Evolutionary conservation across 768 basidiomycete genomes (phyloP), one percentile per base, ranked within the genome.

Genomic region (Calocybe gangraenosa): DNA sequence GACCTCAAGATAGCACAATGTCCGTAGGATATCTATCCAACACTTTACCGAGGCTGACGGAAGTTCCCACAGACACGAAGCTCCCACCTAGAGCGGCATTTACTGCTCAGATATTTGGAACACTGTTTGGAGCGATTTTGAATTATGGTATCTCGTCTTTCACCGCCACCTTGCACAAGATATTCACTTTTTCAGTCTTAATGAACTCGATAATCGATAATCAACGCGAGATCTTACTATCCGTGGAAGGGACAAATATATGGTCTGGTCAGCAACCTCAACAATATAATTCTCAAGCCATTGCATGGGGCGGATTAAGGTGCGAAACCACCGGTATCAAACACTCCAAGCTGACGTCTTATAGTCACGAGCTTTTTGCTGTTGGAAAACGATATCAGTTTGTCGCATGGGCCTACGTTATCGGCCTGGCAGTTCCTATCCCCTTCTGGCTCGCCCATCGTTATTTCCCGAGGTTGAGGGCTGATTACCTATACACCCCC

Each of bases 141-240:
- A 75, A 73, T 56, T 77, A 70, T 42, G 48, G 75, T 73, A 37
- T 40, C 11, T 23, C 34, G n/a, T 41, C 21, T 9, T 19, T 33
- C 11, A 10, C 14, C 8, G 9, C 2, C 6, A 28, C n/a, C 17
- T 31, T 40, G 17, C 9, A 28, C 31, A 5, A 15, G 10, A 46
- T 33, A 19, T 37, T 36, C 52, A 55, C 22, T 44, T 50, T 45
- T 48, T 64, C 10, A 61, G 73, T 81, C 35, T 54, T 84, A 41
- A 81, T 81, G 80, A 80, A 77, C 50, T 69, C 70, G 1, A 76
- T 84, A 47, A 69, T 84, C 55, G 65, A 68, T 40, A 68, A 60
- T 31, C 75, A 81, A 37, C 66, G 69, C 0, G 67, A 70, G 0
- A 74, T 78, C 20, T 58, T 84, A 3, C 60, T 81, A 19, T 74